phyloP scores from a whole-genome alignment of 2,329 filamentous ascomycete genomes.

The Cladosporium austrohemisphaericum region DNA sequence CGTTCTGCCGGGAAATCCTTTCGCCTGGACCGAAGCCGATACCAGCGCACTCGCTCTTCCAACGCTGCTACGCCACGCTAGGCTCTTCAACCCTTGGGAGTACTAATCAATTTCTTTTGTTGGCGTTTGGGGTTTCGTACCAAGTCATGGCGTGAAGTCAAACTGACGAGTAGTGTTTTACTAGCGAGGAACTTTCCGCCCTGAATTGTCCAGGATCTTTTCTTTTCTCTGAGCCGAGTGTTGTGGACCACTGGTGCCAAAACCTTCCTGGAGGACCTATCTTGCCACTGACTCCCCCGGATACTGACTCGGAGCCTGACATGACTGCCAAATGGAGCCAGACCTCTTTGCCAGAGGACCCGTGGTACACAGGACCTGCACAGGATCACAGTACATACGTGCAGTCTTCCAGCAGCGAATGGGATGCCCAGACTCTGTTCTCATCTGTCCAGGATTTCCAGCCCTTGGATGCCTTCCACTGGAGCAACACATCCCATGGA shows the following conservation, averaged over 20 bases:
- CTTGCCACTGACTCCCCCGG: constrained; percentile 30
- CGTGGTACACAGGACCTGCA: constrained; percentile 24
- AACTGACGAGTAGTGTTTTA: constrained; percentile 26
- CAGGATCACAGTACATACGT: constrained; percentile 24
- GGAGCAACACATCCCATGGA: constrained; percentile 21
- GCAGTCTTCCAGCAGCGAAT: constrained; percentile 23
- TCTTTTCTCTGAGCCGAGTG: constrained; percentile 29
- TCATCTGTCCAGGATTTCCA: constrained; percentile 12
- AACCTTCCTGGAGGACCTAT: constrained; percentile 24
- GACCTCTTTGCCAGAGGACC: constrained; percentile 26
- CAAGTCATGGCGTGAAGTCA: constrained; percentile 13
- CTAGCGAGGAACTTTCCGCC: constrained; percentile 29
- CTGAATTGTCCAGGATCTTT: constrained; percentile 26
- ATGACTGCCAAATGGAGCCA: constrained; percentile 29
- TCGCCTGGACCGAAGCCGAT: too few species aligned
- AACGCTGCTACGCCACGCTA: too few species aligned
- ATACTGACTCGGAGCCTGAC: constrained; percentile 31
- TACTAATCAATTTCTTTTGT: neutral
- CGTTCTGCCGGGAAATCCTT: too few species aligned
- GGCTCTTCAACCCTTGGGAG: neutral
- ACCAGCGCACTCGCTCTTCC: too few species aligned
- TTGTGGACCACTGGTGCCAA: constrained; percentile 31
- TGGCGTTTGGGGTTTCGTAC: constrained; percentile 5
- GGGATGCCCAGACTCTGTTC: constrained; percentile 19
- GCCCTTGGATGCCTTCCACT: constrained; percentile 12